Evolutionary conservation across 2,329 filamentous ascomycete species (phyloP), one percentile per base, ranked within the genome.

Genomic region (Fusarium nygamai): DNA sequence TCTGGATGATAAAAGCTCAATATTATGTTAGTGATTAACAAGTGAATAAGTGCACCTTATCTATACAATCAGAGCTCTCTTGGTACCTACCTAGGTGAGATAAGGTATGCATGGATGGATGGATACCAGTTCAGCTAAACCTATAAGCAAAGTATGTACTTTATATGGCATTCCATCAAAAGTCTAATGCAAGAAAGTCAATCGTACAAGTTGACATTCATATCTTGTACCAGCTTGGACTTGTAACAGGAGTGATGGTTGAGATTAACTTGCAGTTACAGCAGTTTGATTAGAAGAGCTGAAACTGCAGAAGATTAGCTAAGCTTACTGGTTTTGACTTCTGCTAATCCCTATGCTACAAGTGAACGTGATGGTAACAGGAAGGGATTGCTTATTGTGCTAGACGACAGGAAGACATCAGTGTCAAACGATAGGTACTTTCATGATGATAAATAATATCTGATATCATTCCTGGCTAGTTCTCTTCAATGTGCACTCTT

Each of bases 391-490:
- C 19, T 16, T 33, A 14, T 33, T 4, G n/a, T 51, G 8, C 17
- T 14, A 24, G 48, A 5, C 22, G 29, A 33, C 4, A 19, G 3
- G 29, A 19, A 50, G 29, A 19, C 22, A 5, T 3, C 17, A 51
- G 3, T 7, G 13, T 29, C 46, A 48, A 29, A 22, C 13, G 14
- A 22, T 17, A 48, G 4, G 46, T 5, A 16, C 7, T 31, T 48
- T 2, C 7, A 12, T 20, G 12, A 24, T 14, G 2, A 24, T 24
- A 11, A 7, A 51, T 17, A 20, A 6, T 24, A 14, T 24, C 6
- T 11, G 7, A 11, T 20, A 24, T 6, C 8, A n/a, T 19, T 1
- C 19, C n/a, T 34, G 2, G 3, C 1, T 6, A 16, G 6, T 51
- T 34, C 8, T 8, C n/a, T 17, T 20, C n/a, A 5, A 10, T 6